Base-by-base conservation (phyloP, 805 yeast species). In the Groenewaldozyma tartarivorans region DNA sequence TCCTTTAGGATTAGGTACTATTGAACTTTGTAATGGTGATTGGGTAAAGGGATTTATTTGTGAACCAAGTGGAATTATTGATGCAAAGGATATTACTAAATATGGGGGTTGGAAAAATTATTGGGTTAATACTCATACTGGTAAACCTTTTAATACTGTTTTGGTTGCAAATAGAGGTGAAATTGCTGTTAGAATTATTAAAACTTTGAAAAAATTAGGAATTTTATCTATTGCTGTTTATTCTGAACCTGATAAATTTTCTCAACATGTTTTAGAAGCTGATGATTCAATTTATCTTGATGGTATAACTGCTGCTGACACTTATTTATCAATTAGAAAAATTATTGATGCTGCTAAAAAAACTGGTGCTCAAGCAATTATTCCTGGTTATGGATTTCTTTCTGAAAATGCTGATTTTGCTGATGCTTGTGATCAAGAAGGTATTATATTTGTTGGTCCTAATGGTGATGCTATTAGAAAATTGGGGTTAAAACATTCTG, bases 91-190 rank as follows among this genome's bases (percentile, higher is more conserved):
- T 48, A 82, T 90, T 53, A 83, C 96, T n/a, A 60, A 68, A 18
- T 81, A 66, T 56, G 96, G 96, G 34, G 95, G 96, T 3, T 90
- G 96, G 90, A 77, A 79, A 59, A 64, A 69, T 2, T 85, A 83
- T 64, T 38, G 59, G 35, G 43, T 52, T 48, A 32, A 55, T 35
- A 44, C 59, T 13, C 45, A 67, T 40, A 44, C 64, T 56, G 64
- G 63, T 43, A 75, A 74, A 53, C 92, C 94, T 1, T 86, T 87
- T 63, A 69, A 77, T 17, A 73, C 81, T 7, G 95, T 90, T n/a
- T 71, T 90, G 42, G 92, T 90, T 41, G 97, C 97, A 32, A 90
- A 90, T 68, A 76, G 98, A 65, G 97, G 97, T 60, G 98, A 90
- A 64, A 90, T 90, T 54, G 96, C 98, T 2, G 96, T 88, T 22